Conservation (phyloP, 768 basidiomycete species). For the Erythrobasidium yunnanense region DNA sequence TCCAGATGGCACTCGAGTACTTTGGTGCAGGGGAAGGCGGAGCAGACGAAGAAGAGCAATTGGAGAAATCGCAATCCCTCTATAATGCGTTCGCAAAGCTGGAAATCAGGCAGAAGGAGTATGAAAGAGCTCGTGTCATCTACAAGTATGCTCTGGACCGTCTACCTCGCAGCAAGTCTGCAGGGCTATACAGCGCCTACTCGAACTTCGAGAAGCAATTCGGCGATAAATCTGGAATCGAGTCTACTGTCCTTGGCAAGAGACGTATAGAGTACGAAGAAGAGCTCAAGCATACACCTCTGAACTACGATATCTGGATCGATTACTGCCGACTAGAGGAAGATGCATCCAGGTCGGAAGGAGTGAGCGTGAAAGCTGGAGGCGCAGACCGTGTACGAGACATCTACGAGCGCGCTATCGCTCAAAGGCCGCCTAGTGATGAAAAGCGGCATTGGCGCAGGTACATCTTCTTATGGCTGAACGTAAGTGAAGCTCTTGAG, state of each 20-base stretch:
- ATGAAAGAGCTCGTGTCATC: constrained; percentile 88
- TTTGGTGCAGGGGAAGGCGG: constrained; percentile 49
- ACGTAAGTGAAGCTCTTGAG: constrained; percentile 10
- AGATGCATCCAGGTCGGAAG: constrained; percentile 61
- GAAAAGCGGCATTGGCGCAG: constrained; percentile 69
- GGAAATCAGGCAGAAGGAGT: constrained; percentile 93
- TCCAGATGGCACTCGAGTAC: constrained; percentile 80
- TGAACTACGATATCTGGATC: constrained; percentile 97
- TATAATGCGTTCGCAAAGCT: constrained; percentile 91
- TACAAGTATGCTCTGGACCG: constrained; percentile 98
- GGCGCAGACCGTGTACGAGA: constrained; percentile 65
- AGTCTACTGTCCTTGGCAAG: constrained; percentile 88
- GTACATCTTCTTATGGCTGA: constrained; percentile 43
- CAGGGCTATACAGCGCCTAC: constrained; percentile 74
- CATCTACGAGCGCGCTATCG: constrained; percentile 88
- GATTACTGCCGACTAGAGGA: constrained; percentile 91
- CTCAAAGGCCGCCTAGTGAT: constrained; percentile 83
- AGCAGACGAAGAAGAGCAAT: constrained; percentile 61
- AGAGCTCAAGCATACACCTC: constrained; percentile 76
- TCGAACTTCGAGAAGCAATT: constrained; percentile 98
- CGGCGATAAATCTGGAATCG: constrained; percentile 73
- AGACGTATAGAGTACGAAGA: constrained; percentile 99
- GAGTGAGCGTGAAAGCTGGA: constrained; percentile 53
- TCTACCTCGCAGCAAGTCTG: constrained; percentile 83
- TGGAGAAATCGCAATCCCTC: constrained; percentile 81